Percentiles rank a stretch among this genome's conserved stretches.
Evolutionary conservation across 2,329 filamentous ascomycete species (phyloP).

Genomic region (Aspergillus sp.): DNA sequence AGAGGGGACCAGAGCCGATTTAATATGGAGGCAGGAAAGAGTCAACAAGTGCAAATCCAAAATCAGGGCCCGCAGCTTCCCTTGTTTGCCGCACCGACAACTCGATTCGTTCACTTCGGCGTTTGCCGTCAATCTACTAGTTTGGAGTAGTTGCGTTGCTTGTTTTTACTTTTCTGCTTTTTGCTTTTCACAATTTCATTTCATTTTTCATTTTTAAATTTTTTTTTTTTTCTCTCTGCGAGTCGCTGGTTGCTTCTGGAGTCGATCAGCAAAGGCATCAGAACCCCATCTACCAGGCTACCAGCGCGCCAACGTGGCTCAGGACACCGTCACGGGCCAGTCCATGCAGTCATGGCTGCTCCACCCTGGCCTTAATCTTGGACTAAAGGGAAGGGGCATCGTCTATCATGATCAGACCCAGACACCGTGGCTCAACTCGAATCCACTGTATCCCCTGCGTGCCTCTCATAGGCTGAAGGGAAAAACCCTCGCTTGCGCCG

Average conservation of each 20-base stretch:
- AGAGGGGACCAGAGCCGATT: slow-evolving; percentile 12
- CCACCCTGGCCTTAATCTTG: slow-evolving; percentile 8
- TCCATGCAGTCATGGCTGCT: slow-evolving; percentile 17
- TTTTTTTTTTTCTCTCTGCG: not conserved
- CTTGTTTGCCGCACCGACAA: slow-evolving; percentile 5
- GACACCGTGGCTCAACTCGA: not conserved
- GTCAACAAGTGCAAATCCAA: slow-evolving; percentile 4
- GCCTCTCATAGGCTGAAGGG: not conserved
- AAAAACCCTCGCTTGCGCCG: not conserved
- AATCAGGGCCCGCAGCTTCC: not conserved
- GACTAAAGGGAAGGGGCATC: not conserved
- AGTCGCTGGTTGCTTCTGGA: not conserved
- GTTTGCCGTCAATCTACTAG: slow-evolving; percentile 2
- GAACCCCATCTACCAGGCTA: not conserved
- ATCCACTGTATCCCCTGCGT: not conserved
- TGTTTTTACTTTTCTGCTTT: slow-evolving; percentile 10
- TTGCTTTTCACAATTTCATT: slow-evolving; percentile 11
- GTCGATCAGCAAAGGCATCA: not conserved
- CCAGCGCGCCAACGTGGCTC: slow-evolving; percentile 30
- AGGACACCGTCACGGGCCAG: slow-evolving; percentile 14
- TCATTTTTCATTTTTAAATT: slow-evolving; percentile 5
- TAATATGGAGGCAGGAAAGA: slow-evolving; percentile 15
- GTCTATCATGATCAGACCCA: not conserved
- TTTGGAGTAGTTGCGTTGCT: not conserved
- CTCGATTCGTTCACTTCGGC: not conserved